Conservation (phyloP, 352 stramenopile species). For the Nothophytophthora sp. region DNA sequence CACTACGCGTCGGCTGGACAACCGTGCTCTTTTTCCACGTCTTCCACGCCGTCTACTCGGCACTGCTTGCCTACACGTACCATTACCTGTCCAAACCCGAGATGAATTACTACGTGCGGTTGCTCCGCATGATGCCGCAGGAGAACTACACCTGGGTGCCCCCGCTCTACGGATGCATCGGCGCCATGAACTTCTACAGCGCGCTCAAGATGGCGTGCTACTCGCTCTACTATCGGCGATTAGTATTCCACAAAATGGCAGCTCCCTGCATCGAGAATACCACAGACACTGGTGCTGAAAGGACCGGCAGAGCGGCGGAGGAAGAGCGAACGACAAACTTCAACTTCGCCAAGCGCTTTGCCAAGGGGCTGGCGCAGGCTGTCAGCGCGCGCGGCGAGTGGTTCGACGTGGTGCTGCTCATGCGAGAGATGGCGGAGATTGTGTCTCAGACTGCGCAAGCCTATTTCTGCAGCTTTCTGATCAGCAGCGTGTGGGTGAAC, state of each 20-base stretch:
- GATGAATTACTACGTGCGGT: slow-evolving; percentile 30
- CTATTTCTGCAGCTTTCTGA: slow-evolving; percentile 28
- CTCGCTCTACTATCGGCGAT: slow-evolving; percentile 23
- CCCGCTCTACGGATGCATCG: slow-evolving; percentile 21
- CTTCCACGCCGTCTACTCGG: slow-evolving; percentile 29
- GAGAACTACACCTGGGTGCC: slow-evolving; percentile 22
- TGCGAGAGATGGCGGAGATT: slow-evolving; percentile 27
- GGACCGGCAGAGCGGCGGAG: not conserved
- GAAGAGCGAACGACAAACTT: not conserved
- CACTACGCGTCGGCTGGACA: slow-evolving; percentile 19
- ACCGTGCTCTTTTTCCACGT: slow-evolving; percentile 33
- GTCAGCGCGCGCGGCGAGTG: slow-evolving; percentile 19
- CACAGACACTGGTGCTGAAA: not conserved
- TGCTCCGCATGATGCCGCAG: slow-evolving; percentile 36
- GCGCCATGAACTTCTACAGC: slow-evolving; percentile 27
- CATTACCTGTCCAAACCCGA: slow-evolving; percentile 23
- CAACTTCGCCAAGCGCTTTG: slow-evolving; percentile 10
- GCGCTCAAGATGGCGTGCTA: slow-evolving; percentile 27
- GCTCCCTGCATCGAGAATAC: not conserved
- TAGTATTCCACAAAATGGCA: slow-evolving; percentile 20
- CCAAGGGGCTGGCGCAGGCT: slow-evolving; percentile 9
- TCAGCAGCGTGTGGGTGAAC: slow-evolving; percentile 37
- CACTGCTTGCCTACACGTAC: slow-evolving; percentile 25
- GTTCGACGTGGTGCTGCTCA: slow-evolving; percentile 27
- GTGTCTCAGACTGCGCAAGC: slow-evolving; percentile 29